Conservation (phyloP, 306 rosid genomes). For the Pyrus pyrifolia region DNA sequence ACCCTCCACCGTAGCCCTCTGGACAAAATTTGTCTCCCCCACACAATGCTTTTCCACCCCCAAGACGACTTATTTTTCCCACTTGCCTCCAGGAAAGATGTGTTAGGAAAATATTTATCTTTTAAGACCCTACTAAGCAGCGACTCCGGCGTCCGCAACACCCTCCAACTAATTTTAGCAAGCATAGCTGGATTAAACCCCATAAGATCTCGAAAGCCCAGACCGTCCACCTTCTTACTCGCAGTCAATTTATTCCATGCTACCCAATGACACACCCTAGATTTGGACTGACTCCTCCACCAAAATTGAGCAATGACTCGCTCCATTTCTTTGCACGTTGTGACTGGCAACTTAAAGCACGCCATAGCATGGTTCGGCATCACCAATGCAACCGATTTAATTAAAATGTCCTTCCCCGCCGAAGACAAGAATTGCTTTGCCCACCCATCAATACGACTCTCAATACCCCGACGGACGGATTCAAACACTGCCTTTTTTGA, state of each 20-base stretch:
- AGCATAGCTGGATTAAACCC: not conserved
- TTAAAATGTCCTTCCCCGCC: too few species aligned
- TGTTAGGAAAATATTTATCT: not conserved
- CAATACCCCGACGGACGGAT: too few species aligned
- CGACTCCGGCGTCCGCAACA: rapidly evolving
- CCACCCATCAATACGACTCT: too few species aligned
- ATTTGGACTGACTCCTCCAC: too few species aligned
- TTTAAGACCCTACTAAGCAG: rapidly evolving
- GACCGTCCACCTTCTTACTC: not conserved
- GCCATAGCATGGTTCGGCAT: too few species aligned
- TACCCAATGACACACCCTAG: not conserved
- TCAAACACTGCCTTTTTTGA: too few species aligned
- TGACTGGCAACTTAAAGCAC: too few species aligned
- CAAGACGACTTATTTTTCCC: rapidly evolving
- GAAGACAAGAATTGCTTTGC: too few species aligned
- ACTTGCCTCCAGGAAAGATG: rapidly evolving
- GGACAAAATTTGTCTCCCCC: rapidly evolving
- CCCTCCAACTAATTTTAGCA: not conserved
- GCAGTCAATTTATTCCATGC: too few species aligned
- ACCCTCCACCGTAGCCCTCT: rapidly evolving
- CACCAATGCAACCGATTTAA: too few species aligned
- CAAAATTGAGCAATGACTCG: too few species aligned
- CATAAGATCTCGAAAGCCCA: not conserved
- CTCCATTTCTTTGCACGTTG: too few species aligned
- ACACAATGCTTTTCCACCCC: not conserved